Base-by-base conservation (phyloP, 345 rosid species). In the Fremontodendron californicum region DNA sequence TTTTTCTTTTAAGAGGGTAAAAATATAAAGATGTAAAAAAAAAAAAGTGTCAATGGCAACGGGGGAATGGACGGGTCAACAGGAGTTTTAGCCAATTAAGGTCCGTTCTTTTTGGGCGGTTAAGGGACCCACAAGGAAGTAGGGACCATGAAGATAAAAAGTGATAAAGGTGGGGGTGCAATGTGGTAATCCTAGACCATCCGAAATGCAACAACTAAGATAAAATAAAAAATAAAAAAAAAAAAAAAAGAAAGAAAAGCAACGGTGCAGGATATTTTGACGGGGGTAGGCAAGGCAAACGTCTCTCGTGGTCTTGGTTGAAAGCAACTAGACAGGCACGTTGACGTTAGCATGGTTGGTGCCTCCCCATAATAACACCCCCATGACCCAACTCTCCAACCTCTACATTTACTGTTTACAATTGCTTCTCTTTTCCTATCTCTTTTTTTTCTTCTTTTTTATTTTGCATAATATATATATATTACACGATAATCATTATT, bases 91-190 rank as follows among this genome's bases (percentile, higher is more conserved):
- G 25, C 52, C 40, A 42, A 60, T 43, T 43, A 43, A 12, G 60
- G 69, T 74, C 68, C 77, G 77, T 60, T 43, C 57, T 74, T 74
- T 74, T 13, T 40, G 76, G 77, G 68, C 55, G 68, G 67, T 60
- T 40, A 1, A 43, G 55, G 77, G 69, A 3, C 77, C 77, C 77
- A 74, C 40, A 2, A 19, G 10, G 27, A n/a, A 25, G 31, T 7
- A 0, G 13, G 18, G 65, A 37, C 39, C 43, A 57, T 21, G 43
- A 42, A 74, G 23, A 18, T 16, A 58, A 40, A 73, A 73, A 5
- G 48, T 0, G 8, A 46, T 19, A 33, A 52, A 52, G 21, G n/a
- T 19, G 4, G 49, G 39, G 65, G 51, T 11, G 3, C 23, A 21
- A 33, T 2, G 25, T 29, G 18, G 16, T 23, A 5, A 73, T 55